These are phyloP conservation scores for Termitomyces sp. DNA, from an alignment of 768 basidiomycete species.

Conservation along the genomic window DNA sequence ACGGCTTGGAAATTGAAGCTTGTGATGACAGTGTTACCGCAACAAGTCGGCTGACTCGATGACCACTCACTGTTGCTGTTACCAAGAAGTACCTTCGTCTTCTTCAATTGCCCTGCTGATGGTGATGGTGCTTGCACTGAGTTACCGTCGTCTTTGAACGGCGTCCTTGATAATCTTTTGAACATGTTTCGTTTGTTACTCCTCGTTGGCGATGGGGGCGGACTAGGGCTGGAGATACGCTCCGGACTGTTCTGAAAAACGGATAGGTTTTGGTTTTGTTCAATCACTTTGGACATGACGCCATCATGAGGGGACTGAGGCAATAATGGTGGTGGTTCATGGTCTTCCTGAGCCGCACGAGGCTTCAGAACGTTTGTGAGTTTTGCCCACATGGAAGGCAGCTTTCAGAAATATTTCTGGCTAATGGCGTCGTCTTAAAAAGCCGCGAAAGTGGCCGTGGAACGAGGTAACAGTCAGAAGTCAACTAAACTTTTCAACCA, in stretches of 20 bases:
- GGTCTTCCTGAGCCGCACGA: slow-evolving; percentile 24
- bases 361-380: slow-evolving; percentile 50
- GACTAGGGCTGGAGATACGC: slow-evolving; percentile 24
- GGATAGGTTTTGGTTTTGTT: slow-evolving; percentile 60
- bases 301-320: slow-evolving; percentile 23
- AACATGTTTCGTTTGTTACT: slow-evolving; percentile 42
- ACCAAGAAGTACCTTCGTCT: slow-evolving; percentile 39
- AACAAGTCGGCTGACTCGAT: background rate
- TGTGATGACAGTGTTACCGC: slow-evolving; percentile 12
- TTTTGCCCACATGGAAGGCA: slow-evolving; percentile 53
- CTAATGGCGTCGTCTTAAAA: background rate
- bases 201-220: slow-evolving; percentile 48
- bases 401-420: background rate
- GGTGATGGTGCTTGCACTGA: slow-evolving; percentile 30
- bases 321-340: slow-evolving; percentile 15
- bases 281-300: slow-evolving; percentile 46
- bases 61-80: slow-evolving; percentile 28
- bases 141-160: slow-evolving; percentile 35
- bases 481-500: slow-evolving; percentile 14
- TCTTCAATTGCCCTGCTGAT: slow-evolving; percentile 39
- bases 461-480: slow-evolving; percentile 10
- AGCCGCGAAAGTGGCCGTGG: slow-evolving; percentile 3
- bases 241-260: slow-evolving; percentile 40
- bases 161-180: slow-evolving; percentile 43
- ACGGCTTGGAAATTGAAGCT: slow-evolving; percentile 22